Base-by-base conservation (phyloP, 2,329 filamentous ascomycete species). In the Zasmidium cellare region DNA sequence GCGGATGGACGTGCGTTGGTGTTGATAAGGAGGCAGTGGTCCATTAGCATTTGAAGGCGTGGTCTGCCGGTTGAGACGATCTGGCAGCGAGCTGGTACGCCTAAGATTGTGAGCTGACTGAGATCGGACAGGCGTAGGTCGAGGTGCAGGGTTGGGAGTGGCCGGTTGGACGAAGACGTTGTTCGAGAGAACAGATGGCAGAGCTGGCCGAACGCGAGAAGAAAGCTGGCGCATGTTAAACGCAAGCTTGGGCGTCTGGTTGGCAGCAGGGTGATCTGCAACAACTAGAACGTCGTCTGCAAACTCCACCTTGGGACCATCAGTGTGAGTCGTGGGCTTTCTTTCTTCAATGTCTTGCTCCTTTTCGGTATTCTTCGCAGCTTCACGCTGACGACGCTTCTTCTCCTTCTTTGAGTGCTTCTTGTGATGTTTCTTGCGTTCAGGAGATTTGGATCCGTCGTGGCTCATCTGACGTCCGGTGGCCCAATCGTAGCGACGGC, bases 51-150 rank as follows among this genome's bases (percentile, higher is more conserved):
- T 55, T 38, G 48, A 11, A 46, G 64, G 56, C 18, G 51, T 59
- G 6, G 47, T 53, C 3, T 68, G 66, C 16, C 66, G 69, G 58
- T 83, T 84, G 9, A 91, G 80, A 18, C 87, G 83, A 66, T 88
- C 87, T 0, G 89, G 89, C 2, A 92, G 80, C 0, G 89, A 92
- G 70, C 84, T 90, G 19, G 89, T 90, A 55, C 89, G 83, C 56
- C 88, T 86, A 53, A 91, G 85, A n/a, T 84, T 11, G 80, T 65
- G 57, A 46, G 51, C 57, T 6, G 64, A 62, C 6, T 56, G 38
- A 3, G 65, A 60, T 24, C 65, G 67, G n/a, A 57, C 31, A 35
- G 60, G 28, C 19, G 31, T 14, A 20, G 51, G 50, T 51, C 51
- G 57, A 35, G 52, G 53, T n/a, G 28, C 55, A 48, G 63, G 46